phyloP scores from a whole-genome alignment of 1,284 basidiomycete species.

The Microbotryomycetes sp. region DNA sequence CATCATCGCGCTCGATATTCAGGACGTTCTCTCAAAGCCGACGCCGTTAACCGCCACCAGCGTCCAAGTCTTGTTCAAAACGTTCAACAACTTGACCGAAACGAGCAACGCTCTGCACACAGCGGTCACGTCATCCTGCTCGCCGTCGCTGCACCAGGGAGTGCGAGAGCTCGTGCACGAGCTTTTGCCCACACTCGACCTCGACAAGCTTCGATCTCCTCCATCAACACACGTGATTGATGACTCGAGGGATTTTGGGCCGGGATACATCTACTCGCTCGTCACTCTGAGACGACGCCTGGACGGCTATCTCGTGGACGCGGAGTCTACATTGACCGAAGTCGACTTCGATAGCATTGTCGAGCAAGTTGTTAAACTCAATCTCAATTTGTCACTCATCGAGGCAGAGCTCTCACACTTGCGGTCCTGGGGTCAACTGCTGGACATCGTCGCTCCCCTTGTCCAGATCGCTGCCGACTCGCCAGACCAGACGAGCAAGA shows the following conservation, averaged over 20 bases:
- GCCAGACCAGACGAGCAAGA: conserved; percentile 37
- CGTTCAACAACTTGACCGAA: conserved; percentile 55
- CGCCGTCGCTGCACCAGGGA: conserved; percentile 58
- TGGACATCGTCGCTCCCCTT: conserved; percentile 59
- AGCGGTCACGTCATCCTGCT: conserved; percentile 59
- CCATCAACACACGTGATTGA: conserved; percentile 47
- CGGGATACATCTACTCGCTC: conserved; percentile 61
- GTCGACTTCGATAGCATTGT: conserved; percentile 30
- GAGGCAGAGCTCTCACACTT: conserved; percentile 67
- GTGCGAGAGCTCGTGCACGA: conserved; percentile 40
- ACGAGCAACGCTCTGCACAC: conserved; percentile 53
- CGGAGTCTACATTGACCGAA: neutral
- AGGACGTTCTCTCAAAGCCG: conserved; percentile 47
- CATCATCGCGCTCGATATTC: conserved; percentile 47
- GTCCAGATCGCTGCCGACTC: conserved; percentile 53
- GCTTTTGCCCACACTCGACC: conserved; percentile 38
- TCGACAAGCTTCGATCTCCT: conserved; percentile 51
- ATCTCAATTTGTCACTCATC: conserved; percentile 74
- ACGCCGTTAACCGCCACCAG: conserved; percentile 53
- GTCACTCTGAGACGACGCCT: conserved; percentile 35
- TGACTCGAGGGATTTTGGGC: conserved; percentile 65
- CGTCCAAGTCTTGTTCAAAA: conserved; percentile 40
- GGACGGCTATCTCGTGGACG: conserved; percentile 41
- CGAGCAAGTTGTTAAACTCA: conserved; percentile 52
- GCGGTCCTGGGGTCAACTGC: conserved; percentile 67